Evolutionary conservation across 1,139 yeast species (phyloP), one percentile per base, ranked within the genome.

Genomic region (Geotrichum armillariae): DNA sequence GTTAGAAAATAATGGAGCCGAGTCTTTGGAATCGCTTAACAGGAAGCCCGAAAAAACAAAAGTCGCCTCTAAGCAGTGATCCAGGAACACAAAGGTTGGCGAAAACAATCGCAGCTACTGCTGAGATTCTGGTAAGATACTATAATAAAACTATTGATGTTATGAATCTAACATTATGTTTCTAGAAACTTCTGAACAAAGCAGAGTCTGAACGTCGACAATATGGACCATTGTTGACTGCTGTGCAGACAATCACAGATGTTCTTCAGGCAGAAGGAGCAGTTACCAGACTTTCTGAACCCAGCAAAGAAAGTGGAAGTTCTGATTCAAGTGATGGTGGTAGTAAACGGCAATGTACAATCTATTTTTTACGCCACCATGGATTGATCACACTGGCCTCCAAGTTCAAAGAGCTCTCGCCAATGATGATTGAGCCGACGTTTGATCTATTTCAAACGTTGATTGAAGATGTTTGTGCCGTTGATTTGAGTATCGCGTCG

Each of bases 1-100:
- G n/a, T n/a, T n/a, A n/a, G n/a, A n/a, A n/a, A n/a, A n/a, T 12
- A 9, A 55, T 56, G 58, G 56, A 51, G 38, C 55, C 56, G n/a
- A n/a, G n/a, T 22, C 35, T 56, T 27, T 55, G 59, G 58, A 54
- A 45, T 27, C 47, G 57, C n/a, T 12, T 55, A 17, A 52, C 50
- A 22, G 50, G 48, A 16, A 41, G 50, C 37, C 46, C 54, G 21
- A 40, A 21, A 17, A 35, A 20, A 33, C 46, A 37, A 27, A 21
- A 48, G 29, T 35, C 7, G 29, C 9, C 34, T 33, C 14, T 40
- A 18, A 32, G 41, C n/a, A 21, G 21, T 17, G 48, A 41, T 18
- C 31, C 14, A 12, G 20, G 32, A 11, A 20, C 27, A 17, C 47
- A 48, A 16, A 41, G 59, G 36, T 52, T 58, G 40, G 55, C 47